Evolutionary conservation across 1,284 basidiomycete species (phyloP).

Genomic region (Cutaneotrichosporon dermatis): DNA sequence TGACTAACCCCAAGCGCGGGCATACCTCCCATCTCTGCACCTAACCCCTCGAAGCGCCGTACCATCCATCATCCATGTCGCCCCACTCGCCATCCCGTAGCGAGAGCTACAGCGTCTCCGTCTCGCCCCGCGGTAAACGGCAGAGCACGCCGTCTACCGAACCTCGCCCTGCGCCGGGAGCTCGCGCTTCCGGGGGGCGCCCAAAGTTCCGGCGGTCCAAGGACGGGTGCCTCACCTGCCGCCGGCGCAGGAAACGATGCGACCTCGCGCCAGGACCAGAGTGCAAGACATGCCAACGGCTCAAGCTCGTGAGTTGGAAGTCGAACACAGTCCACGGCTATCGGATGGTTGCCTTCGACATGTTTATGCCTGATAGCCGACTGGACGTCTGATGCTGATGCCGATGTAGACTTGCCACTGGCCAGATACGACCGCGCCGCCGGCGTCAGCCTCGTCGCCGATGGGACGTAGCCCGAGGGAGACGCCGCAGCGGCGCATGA

Average conservation of each 20-base stretch:
- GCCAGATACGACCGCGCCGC: neutral
- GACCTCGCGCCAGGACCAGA: neutral
- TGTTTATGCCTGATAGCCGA: no score
- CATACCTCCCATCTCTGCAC: no score
- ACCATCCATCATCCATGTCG: no score
- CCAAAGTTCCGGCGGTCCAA: neutral
- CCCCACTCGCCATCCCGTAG: no score
- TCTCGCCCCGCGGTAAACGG: no score
- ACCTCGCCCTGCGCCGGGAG: neutral
- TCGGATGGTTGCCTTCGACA: no score
- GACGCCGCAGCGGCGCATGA: neutral
- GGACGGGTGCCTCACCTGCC: conserved; percentile 1
- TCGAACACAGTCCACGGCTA: no score
- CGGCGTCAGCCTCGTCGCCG: neutral
- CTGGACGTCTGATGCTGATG: neutral
- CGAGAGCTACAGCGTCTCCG: no score
- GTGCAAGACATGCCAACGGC: neutral
- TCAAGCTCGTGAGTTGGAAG: neutral
- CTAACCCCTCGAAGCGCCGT: no score
- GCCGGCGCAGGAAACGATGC: neutral
- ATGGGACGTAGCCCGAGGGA: neutral
- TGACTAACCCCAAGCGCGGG: no score
- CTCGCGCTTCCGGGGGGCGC: neutral
- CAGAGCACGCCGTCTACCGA: neutral
- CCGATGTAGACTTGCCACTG: neutral